These are phyloP conservation scores for Zygnema circumcarinatum DNA, from an alignment of 139 green algal genomes.

Conservation along the genomic window DNA sequence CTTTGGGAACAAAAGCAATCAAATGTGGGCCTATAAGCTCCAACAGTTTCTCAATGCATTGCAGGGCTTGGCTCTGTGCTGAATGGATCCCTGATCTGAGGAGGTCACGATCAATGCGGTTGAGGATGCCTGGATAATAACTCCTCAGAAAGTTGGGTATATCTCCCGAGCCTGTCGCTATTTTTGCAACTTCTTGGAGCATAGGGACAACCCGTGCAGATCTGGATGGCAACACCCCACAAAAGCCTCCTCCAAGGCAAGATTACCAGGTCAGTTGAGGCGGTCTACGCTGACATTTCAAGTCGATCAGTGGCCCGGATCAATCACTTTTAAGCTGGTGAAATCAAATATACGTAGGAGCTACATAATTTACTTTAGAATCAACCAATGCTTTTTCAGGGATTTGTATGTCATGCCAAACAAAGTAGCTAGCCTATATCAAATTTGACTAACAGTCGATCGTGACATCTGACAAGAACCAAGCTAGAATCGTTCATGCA, in stretches of 20 bases:
- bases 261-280: background rate
- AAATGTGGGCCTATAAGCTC: slow-evolving; percentile 42
- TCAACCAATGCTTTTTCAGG: no score
- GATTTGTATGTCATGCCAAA: no score
- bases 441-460: no score
- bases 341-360: no score
- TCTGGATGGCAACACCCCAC: slow-evolving; percentile 25
- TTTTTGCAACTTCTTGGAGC: slow-evolving; percentile 37
- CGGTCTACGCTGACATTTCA: background rate
- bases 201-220: slow-evolving; percentile 32
- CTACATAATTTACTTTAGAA: no score
- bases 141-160: slow-evolving; percentile 43
- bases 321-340: background rate
- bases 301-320: background rate
- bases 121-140: slow-evolving; percentile 47
- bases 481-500: no score
- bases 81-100: slow-evolving; percentile 16
- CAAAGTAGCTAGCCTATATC: no score
- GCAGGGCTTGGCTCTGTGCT: slow-evolving; percentile 25
- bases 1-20: slow-evolving; percentile 50
- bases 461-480: no score
- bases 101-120: slow-evolving; percentile 29
- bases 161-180: slow-evolving; percentile 33
- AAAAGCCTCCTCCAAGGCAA: background rate
- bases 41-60: slow-evolving; percentile 36